Evolutionary conservation across 768 basidiomycete species (phyloP), one percentile per base, ranked within the genome.

Genomic region (Boletus eberwhitei): DNA sequence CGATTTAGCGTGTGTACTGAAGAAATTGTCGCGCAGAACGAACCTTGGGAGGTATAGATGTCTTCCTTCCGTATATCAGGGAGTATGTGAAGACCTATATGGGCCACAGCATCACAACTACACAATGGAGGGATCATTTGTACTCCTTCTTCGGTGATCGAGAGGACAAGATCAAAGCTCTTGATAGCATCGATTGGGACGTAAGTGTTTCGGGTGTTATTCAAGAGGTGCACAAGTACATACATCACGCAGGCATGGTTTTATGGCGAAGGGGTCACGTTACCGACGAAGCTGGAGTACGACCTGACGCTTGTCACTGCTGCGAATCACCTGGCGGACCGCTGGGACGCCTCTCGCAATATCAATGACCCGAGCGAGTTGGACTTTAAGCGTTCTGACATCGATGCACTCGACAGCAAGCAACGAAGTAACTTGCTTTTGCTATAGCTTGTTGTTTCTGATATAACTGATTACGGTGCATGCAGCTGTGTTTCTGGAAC

Each of bases 101-200:
- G 59, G 79, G 82, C 9, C 75, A 74, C 40, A 82, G 81, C 45
- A 83, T 86, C 64, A 78, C 77, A 9, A 84, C 82, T 7, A 72
- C 75, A 34, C 72, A 83, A 54, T 86, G 84, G 83, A 79, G 79
- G 62, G 71, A 73, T 1, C 82, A 86, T 59, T 58, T 86, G 26
- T 86, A 80, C 54, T 64, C 69, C 17, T 86, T 78, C 70, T 86
- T 76, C 60, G 62, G 69, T 48, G 67, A 66, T 39, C 64, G 76
- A 50, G 60, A 73, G 47, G 75, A 77, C 58, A 78, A 80, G 64
- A 65, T 81, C 52, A 72, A 73, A 43, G 73, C 72, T 7, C 71
- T 86, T n/a, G 68, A 82, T 58, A 71, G 68, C 43, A 71, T 86
- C 43, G 74, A 84, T 52, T 86, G 82, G 83, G 67, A 84, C 55